Percentiles rank a stretch among this genome's conserved stretches.
These are phyloP conservation scores for Phytophthora nicotianae DNA, from an alignment of 352 stramenopile species.

Conservation along the genomic window DNA sequence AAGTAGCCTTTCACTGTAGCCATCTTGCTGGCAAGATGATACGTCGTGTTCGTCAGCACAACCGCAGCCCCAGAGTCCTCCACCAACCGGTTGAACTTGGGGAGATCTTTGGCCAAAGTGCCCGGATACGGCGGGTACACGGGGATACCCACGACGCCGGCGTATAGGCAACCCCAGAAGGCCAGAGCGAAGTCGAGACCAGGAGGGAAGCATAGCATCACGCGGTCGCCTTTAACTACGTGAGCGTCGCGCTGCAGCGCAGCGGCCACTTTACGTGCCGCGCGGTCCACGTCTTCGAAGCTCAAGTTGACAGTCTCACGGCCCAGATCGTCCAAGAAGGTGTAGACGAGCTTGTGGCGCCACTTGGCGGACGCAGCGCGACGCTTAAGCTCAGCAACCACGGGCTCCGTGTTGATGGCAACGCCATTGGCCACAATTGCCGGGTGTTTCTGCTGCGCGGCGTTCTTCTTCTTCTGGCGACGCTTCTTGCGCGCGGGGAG, in stretches of 20 bases:
- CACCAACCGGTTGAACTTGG: constrained; percentile 82
- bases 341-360: constrained; percentile 79
- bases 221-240: constrained; percentile 67
- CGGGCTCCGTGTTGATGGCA: constrained; percentile 38
- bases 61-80: constrained; percentile 66
- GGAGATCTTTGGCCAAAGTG: constrained; percentile 75
- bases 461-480: constrained; percentile 26
- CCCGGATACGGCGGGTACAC: constrained; percentile 81
- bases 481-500: constrained; percentile 41
- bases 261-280: constrained; percentile 64
- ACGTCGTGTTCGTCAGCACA: constrained; percentile 78
- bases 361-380: constrained; percentile 42
- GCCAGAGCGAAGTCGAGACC: constrained; percentile 76
- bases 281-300: constrained; percentile 69
- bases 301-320: constrained; percentile 72
- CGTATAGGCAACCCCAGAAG: constrained; percentile 85
- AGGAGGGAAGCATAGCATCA: constrained; percentile 80
- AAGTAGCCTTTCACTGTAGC: constrained; percentile 83
- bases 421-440: constrained; percentile 43
- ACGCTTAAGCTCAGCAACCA: constrained; percentile 60
- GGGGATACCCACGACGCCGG: constrained; percentile 69
- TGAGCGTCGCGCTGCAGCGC: constrained; percentile 56
- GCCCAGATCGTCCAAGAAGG: constrained; percentile 76
- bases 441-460: constrained; percentile 14
- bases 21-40: constrained; percentile 82